These are phyloP conservation scores for Gymnopilus junonius DNA, from an alignment of 768 basidiomycete genomes.

Conservation along the genomic window DNA sequence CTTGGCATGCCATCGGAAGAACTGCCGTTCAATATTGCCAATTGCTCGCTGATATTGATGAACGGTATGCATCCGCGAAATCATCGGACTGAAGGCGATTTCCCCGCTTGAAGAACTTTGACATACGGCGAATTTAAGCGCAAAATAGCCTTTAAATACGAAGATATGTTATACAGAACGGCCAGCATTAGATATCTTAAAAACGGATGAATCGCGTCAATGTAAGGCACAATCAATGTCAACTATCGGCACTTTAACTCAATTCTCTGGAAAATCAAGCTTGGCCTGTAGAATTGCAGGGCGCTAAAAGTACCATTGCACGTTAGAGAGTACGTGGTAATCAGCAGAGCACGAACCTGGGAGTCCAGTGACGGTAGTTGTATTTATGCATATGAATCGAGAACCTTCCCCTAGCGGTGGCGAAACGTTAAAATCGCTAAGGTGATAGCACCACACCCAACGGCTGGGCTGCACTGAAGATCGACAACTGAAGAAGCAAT, in stretches of 20 bases:
- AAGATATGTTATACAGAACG: not conserved
- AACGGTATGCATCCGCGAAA: constrained; percentile 1
- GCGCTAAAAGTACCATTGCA: constrained; percentile 19
- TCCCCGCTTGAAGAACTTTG: not conserved
- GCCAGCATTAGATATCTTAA: not conserved
- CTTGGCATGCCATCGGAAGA: not conserved
- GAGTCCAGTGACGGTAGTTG: constrained; percentile 40
- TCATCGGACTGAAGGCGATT: constrained; percentile 1
- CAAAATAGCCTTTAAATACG: not conserved
- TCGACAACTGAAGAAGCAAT: constrained; percentile 43
- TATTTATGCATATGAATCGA: constrained; percentile 51
- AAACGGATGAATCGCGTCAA: not conserved
- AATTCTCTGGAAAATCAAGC: not conserved
- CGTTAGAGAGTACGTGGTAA: not conserved
- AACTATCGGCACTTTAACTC: not conserved
- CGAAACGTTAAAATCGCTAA: constrained; percentile 45
- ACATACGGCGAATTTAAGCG: not conserved
- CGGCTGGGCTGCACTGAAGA: constrained; percentile 53
- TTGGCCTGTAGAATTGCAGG: constrained; percentile 24
- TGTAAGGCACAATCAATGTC: not conserved
- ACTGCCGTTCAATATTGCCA: not conserved
- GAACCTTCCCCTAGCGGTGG: constrained; percentile 40
- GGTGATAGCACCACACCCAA: constrained; percentile 46
- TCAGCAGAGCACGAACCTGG: constrained; percentile 30
- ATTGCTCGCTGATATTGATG: not conserved